Evolutionary conservation across 2,329 filamentous ascomycete species (phyloP), one percentile per base, ranked within the genome.

Genomic region (Cercospora janseana): DNA sequence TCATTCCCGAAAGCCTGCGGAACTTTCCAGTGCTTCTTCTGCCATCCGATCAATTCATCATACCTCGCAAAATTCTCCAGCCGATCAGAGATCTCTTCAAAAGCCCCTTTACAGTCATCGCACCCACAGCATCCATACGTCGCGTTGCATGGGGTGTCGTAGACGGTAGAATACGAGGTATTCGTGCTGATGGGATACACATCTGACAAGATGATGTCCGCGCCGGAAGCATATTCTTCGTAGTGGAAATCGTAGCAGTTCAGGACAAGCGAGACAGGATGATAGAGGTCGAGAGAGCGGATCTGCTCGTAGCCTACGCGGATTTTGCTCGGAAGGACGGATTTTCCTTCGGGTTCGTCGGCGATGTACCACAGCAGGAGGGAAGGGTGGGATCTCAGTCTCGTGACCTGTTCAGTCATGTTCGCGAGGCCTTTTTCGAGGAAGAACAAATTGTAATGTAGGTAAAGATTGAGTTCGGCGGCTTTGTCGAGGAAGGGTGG

Each of bases 241-340:
- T 80, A 83, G 65, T 81, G 75, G 63, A 80, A 83, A 65, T 83
- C 75, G 51, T 75, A 72, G 70, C 81, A 83, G 67, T 83, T 83
- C 26, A 84, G 73, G 2, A 75, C 76, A 3, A 83, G 67, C 1
- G 77, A 76, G 2, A 81, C 73, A 0, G 80, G 80, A 64, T 83
- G 81, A 64, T 83, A 83, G 0, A 76, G 76, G 63, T 84, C 81
- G 1, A 82, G 63, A 0, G 60, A 50, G 47, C 70, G 69, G 60
- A 82, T 75, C 4, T 70, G 61, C 18, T 70, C 59, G 56, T 75
- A 73, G 0, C 73, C 70, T 16, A 67, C 56, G 0, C 54, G 45
- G 0, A 78, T 72, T 0, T 71, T 70, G 52, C 75, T 69, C 45
- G 81, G 72, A 4, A 79, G 74, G 54, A 81, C 72, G 47, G 76